Evolutionary conservation across 2,329 filamentous ascomycete species (phyloP).

Genomic region (Chrysosphaeria jannelii): DNA sequence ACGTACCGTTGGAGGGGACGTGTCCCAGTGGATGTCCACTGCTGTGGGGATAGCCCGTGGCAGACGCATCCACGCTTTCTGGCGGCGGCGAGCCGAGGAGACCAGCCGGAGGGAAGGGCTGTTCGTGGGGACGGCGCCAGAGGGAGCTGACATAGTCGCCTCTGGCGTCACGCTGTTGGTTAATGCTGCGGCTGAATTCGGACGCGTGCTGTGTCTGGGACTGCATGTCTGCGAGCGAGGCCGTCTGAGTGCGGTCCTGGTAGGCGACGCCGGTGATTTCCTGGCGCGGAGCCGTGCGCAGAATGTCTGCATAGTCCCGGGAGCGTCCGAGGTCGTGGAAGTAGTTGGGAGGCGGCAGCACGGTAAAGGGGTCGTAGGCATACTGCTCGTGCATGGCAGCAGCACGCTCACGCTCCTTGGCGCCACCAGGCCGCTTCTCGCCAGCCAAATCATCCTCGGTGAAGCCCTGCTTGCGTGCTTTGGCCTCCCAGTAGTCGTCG

Average conservation of each 20-base stretch:
- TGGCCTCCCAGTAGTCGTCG: constrained; percentile 97
- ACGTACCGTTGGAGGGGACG: constrained; percentile 20
- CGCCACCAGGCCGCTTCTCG: constrained; percentile 78
- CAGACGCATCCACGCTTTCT: constrained; percentile 13
- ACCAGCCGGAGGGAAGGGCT: constrained; percentile 19
- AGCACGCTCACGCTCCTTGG: constrained; percentile 52
- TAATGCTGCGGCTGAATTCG: constrained; percentile 68
- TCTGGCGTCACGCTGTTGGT: constrained; percentile 50
- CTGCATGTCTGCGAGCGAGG: constrained; percentile 47
- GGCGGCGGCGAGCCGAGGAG: constrained; percentile 18
- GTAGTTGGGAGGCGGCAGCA: constrained; percentile 39
- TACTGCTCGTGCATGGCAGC: constrained; percentile 34
- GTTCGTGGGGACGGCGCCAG: constrained; percentile 63
- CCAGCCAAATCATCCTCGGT: constrained; percentile 89
- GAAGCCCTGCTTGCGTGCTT: constrained; percentile 89
- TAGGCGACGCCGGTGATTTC: constrained; percentile 71
- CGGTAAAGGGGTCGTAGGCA: too few relatives aligned
- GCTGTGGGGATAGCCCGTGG: not conserved
- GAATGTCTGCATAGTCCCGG: constrained; percentile 55
- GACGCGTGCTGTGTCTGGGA: constrained; percentile 68
- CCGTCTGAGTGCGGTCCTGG: constrained; percentile 57
- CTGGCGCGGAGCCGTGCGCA: constrained; percentile 53
- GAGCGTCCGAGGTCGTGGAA: constrained; percentile 40
- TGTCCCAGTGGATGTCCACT: constrained; percentile 5
- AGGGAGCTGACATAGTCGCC: constrained; percentile 51